Conservation (phyloP, 73 alveolate species). For the Paramecium caudatum region DNA sequence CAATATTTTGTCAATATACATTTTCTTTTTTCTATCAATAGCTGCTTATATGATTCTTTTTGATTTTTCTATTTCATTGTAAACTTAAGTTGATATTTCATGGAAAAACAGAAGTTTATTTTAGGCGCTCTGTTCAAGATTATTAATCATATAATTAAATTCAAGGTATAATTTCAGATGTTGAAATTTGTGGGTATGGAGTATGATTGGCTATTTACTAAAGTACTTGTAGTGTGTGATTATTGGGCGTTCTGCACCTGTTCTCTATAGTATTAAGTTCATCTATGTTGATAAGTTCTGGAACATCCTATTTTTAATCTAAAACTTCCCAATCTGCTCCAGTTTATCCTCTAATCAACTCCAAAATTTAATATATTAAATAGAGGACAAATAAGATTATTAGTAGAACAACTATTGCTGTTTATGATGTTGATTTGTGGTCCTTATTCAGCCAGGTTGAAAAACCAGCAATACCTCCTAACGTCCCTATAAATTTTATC, state of each 20-base stretch:
- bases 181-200: not conserved
- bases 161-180: not conserved
- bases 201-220: too few species aligned
- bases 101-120: conserved; percentile 3
- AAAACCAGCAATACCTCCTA: too few species aligned
- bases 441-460: too few species aligned
- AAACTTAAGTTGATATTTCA: not conserved
- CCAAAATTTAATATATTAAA: too few species aligned
- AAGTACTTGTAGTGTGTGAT: too few species aligned
- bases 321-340: conserved; percentile 4
- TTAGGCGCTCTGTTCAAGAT: not conserved
- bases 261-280: not conserved
- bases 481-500: too few species aligned
- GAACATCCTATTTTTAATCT: not conserved
- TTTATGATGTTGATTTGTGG: too few species aligned
- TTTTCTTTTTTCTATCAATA: not conserved
- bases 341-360: not conserved
- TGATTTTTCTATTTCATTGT: conserved; percentile 18
- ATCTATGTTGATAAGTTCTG: not conserved
- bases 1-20: conserved; percentile 4
- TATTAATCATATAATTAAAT: conserved; percentile 21
- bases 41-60: not conserved
- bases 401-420: too few species aligned
- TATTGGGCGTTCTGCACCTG: too few species aligned
- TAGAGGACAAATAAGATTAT: too few species aligned